phyloP scores from a whole-genome alignment of 2,329 filamentous ascomycete species.

The Penicillium sp. region DNA sequence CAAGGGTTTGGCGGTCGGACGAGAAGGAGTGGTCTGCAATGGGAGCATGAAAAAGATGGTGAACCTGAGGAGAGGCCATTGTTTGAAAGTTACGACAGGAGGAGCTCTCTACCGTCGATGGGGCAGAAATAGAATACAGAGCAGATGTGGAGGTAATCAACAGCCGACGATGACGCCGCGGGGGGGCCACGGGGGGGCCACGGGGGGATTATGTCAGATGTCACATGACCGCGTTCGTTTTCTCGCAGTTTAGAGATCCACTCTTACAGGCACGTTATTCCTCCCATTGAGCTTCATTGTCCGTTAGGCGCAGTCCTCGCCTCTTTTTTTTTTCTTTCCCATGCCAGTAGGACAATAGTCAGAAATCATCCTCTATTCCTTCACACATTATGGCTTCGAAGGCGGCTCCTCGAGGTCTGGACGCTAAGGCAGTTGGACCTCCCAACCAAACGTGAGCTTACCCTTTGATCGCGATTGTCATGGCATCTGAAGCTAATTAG shows the following conservation, averaged over 20 bases:
- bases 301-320: neutral
- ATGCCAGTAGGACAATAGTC: neutral
- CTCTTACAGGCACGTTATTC: neutral
- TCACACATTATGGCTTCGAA: constrained; percentile 38
- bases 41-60: constrained; percentile 94
- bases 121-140: neutral
- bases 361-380: neutral
- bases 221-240: constrained; percentile 7
- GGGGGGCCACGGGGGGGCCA: neutral
- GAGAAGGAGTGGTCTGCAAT: constrained; percentile 99
- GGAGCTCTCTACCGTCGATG: constrained; percentile 94
- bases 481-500: constrained; percentile 20
- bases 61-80: constrained; percentile 87
- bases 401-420: constrained; percentile 42
- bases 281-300: neutral
- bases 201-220: neutral
- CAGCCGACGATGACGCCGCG: constrained; percentile 6
- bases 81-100: constrained; percentile 67
- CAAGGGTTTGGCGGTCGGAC: constrained; percentile 81
- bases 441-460: constrained; percentile 73
- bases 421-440: constrained; percentile 52
- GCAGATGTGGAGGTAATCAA: constrained; percentile 3
- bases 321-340: neutral
- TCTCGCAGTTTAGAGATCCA: constrained; percentile 13
- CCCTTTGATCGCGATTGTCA: constrained; percentile 5